Evolutionary conservation across 2,329 filamentous ascomycete genomes (phyloP), one percentile per base, ranked within the genome.

Genomic region (Stachybotrys chlorohalonatus): DNA sequence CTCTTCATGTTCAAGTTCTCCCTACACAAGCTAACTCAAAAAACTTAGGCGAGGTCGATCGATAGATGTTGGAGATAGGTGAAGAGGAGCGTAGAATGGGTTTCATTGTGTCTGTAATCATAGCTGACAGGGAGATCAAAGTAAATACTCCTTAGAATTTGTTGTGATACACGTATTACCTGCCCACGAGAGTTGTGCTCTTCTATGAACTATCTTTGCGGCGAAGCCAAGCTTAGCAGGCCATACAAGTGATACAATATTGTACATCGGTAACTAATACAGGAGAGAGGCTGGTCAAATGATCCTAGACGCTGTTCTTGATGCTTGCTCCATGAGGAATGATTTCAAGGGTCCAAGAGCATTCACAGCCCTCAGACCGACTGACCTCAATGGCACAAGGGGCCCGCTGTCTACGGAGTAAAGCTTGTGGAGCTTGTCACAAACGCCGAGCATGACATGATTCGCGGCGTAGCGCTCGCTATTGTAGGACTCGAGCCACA

Each of bases 351-450:
- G 83, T 0, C 82, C 80, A 64, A 95, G 65, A 2, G 81, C 79
- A 70, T 96, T 86, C 57, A 96, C 87, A 7, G 87, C 82, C 58
- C 77, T 81, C 58, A 97, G 70, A 0, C 93, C 93, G 50, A 90
- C 65, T 53, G 89, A 92, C 58, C 93, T 80, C 52, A 92, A 75
- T 62, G 87, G 86, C 16, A 96, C 88, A 39, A 97, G 72, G 1
- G 91, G 91, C 0, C 89, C 89, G 57, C 82, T 85, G 24, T 84
- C 84, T 1, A 90, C 83, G n/a, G 86, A 87, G 70, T 96, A 97
- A 48, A 96, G 73, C 74, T 93, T 95, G 71, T 96, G 91, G 62
- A 97, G 75, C 73, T 96, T 93, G 73, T 97, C 93, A 60, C 85
- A 89, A 49, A 87, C 87, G 54, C 84, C 92, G 53, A 92, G 77